Base-by-base conservation (phyloP, 805 yeast genomes). In the Lipomyces yamanashiensis region DNA sequence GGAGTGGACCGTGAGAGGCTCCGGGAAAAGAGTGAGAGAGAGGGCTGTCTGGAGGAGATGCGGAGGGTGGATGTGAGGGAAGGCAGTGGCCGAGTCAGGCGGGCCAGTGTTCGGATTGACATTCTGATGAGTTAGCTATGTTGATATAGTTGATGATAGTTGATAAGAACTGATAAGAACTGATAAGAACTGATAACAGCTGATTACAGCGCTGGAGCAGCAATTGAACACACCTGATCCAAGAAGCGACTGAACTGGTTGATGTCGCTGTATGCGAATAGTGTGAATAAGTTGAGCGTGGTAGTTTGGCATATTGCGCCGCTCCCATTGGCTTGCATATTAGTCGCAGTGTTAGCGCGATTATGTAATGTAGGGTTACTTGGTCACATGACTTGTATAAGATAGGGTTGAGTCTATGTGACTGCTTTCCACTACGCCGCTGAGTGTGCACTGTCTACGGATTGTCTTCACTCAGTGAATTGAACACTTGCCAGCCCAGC, bases 281-380 rank as follows among this genome's bases (percentile, higher is more conserved):
- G 34, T 19, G 50, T 19, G 10, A 12, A n/a, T 19, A 9, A 19
- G 28, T 5, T 28, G 28, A 28, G 28, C 28, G 28, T 28, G 28
- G 28, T 28, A 28, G 28, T 28, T 28, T 2, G 28, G 5, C 28
- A 13, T 43, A 43, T 50, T 34, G 43, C 43, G 56, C 45, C 47
- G 47, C 45, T 52, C 47, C 19, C 56, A 52, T 52, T 52, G 56
- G 56, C n/a, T 33, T 12, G 56, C 56, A 52, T 39, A 52, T n/a
- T 5, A 4, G 45, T 12, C 23, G 5, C 28, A n/a, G 15, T 2
- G 28, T 9, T 17, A 23, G 12, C 9, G 6, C 21, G 19, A 4
- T 5, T 34, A 8, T 33, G 43, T 13, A 19, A 13, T 50, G 39
- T 50, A 50, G 54, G 54, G 54, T 19, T 50, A 50, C 12, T 2